A percentile compares a stretch with the other conserved stretches of the same genome.
phyloP scores from a whole-genome alignment of 2,329 filamentous ascomycete species.

The Decorospora gaudefroyi region DNA sequence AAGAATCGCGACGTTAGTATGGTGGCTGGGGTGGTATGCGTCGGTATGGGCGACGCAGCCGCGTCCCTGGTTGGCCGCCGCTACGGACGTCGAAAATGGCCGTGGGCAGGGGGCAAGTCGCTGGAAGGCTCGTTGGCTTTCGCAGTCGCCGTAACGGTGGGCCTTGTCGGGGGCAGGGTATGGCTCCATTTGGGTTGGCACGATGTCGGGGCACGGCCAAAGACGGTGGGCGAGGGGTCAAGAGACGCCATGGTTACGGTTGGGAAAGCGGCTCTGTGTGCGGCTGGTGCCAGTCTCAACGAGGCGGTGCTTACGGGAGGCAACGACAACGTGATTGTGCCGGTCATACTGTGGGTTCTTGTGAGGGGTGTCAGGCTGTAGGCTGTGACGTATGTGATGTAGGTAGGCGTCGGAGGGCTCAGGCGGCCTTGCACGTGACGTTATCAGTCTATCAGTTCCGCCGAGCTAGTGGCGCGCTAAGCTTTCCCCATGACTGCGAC shows the following conservation, averaged over 20 bases:
- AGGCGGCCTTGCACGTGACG: no score
- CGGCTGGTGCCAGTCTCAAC: constrained; percentile 78
- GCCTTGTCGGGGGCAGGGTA: constrained; percentile 68
- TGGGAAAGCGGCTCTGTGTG: constrained; percentile 71
- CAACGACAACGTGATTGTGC: constrained; percentile 98
- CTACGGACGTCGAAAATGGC: constrained; percentile 87
- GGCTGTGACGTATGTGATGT: constrained; percentile 7
- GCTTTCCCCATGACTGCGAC: constrained; percentile 11
- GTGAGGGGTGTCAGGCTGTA: constrained; percentile 71
- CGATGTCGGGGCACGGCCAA: constrained; percentile 19
- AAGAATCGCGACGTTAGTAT: constrained; percentile 75
- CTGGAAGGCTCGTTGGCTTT: constrained; percentile 86
- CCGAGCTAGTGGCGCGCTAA: constrained; percentile 7
- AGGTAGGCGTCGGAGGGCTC: no score
- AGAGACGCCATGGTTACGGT: constrained; percentile 38
- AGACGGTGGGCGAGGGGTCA: constrained; percentile 51
- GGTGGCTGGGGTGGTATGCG: constrained; percentile 89
- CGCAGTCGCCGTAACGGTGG: constrained; percentile 74
- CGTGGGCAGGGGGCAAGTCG: constrained; percentile 96
- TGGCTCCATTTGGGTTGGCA: constrained; percentile 81
- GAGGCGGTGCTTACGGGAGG: constrained; percentile 95
- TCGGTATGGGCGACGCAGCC: constrained; percentile 92
- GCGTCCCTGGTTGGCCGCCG: constrained; percentile 87
- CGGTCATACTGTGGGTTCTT: constrained; percentile 88
- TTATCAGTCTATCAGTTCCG: constrained; percentile 3